A percentile compares a stretch with the other conserved stretches of the same genome.
Evolutionary conservation across 306 rosid genomes (phyloP).

Genomic region (Citrullus amarus): DNA sequence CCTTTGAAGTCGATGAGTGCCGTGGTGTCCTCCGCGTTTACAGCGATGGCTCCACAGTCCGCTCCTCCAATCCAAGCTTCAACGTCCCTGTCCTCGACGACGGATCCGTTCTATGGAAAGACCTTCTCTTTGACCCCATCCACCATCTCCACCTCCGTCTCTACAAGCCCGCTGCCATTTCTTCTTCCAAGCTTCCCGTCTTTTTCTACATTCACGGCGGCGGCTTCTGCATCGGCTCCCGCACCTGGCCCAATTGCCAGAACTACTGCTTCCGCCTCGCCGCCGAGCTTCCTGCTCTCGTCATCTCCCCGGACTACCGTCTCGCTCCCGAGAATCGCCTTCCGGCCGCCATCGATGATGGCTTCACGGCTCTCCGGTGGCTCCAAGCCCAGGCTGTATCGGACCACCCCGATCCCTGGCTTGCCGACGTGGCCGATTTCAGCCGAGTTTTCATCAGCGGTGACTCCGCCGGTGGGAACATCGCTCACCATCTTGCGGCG

Average conservation of each 20-base stretch:
- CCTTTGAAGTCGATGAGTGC: conserved; percentile 45
- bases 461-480: conserved; percentile 85
- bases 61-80: conserved; percentile 44
- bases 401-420: conserved; percentile 40
- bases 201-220: conserved; percentile 83
- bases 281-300: conserved; percentile 31
- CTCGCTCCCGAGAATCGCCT: conserved; percentile 78
- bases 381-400: conserved; percentile 41
- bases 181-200: conserved; percentile 31
- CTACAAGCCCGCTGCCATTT: conserved; percentile 39
- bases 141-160: conserved; percentile 56
- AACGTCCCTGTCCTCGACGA: conserved; percentile 37
- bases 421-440: conserved; percentile 52
- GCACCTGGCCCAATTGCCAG: conserved; percentile 77
- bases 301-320: conserved; percentile 63
- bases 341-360: conserved; percentile 59
- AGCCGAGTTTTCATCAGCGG: conserved; percentile 52
- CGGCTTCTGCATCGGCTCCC: conserved; percentile 91
- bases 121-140: conserved; percentile 38
- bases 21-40: conserved; percentile 75
- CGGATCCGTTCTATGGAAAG: conserved; percentile 63
- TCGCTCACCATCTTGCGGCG: conserved; percentile 55
- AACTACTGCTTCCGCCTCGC: conserved; percentile 65
- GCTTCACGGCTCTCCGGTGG: conserved; percentile 54
- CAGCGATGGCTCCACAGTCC: conserved; percentile 59